phyloP scores from a whole-genome alignment of 805 yeast species.

The Cyberlindnera nakhonratchasimensis region DNA sequence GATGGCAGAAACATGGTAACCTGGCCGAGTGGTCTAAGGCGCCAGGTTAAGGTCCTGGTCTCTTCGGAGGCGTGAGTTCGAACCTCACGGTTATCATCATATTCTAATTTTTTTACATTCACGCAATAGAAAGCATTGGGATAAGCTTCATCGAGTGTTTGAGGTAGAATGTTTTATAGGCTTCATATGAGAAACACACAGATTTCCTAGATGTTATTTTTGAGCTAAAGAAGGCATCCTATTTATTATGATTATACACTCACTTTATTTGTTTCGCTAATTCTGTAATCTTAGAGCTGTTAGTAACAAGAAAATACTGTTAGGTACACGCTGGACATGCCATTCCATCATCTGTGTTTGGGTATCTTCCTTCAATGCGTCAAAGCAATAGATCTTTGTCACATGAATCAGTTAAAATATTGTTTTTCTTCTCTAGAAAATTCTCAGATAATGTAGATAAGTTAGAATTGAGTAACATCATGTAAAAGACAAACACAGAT shows the following conservation, averaged over 20 bases:
- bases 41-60: conserved; percentile 77
- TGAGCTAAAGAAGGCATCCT: too few relatives aligned
- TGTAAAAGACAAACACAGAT: background rate
- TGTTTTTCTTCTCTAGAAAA: conserved; percentile 20
- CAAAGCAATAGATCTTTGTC: background rate
- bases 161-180: too few relatives aligned
- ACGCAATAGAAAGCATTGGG: background rate
- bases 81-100: conserved; percentile 72
- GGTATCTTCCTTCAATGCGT: too few relatives aligned
- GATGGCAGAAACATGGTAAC: conserved; percentile 39
- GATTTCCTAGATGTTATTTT: too few relatives aligned
- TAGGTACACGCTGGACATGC: too few relatives aligned
- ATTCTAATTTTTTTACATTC: conserved; percentile 6
- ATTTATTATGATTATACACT: too few relatives aligned
- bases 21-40: conserved; percentile 75
- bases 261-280: too few relatives aligned
- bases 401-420: conserved; percentile 2
- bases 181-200: too few relatives aligned
- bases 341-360: too few relatives aligned
- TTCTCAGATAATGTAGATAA: conserved; percentile 34
- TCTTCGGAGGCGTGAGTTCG: conserved; percentile 88
- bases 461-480: conserved; percentile 21
- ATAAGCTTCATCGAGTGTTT: too few relatives aligned
- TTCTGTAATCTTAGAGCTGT: too few relatives aligned
- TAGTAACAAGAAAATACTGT: background rate